phyloP scores from a whole-genome alignment of 2,329 filamentous ascomycete genomes.

The Colletotrichum musicola region DNA sequence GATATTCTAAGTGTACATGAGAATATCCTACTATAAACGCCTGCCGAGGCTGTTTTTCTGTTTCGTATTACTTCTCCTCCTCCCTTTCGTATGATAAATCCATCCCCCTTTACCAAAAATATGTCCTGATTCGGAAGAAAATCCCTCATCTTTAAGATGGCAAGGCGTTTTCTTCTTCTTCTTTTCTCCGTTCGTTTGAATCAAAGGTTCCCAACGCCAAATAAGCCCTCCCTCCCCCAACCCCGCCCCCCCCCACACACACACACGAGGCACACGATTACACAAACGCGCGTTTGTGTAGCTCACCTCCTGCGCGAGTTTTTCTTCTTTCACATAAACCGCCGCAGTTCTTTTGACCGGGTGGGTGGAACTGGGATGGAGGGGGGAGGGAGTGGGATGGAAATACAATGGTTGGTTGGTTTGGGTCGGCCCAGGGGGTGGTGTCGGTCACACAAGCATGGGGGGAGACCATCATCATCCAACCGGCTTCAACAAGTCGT shows the following conservation, averaged over 20 bases:
- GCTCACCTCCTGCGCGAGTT: too few species aligned
- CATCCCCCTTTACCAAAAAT: background rate
- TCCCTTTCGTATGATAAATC: conserved; percentile 10
- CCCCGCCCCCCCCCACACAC: background rate
- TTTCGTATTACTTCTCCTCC: background rate
- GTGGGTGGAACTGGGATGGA: background rate
- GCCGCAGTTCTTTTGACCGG: background rate
- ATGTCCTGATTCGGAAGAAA: conserved; percentile 28
- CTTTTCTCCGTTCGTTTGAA: too few species aligned
- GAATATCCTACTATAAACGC: conserved; percentile 20
- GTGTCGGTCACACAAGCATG: conserved; percentile 14
- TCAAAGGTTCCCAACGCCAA: background rate
- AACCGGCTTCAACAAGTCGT: conserved; percentile 11
- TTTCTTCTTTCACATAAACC: conserved; percentile 13
- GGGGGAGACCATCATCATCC: background rate
- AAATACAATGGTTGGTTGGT: conserved; percentile 1
- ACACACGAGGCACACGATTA: background rate
- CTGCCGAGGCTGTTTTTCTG: conserved; percentile 12
- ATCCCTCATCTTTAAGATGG: conserved; percentile 10
- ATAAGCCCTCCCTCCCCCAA: too few species aligned
- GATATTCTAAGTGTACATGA: conserved; percentile 10
- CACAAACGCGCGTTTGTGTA: background rate
- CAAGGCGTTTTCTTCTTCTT: background rate
- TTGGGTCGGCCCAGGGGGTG: too few species aligned
- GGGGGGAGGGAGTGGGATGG: too few species aligned